Evolutionary conservation across 306 rosid species (phyloP).

Genomic region (Oxytropis ochrocephala): DNA sequence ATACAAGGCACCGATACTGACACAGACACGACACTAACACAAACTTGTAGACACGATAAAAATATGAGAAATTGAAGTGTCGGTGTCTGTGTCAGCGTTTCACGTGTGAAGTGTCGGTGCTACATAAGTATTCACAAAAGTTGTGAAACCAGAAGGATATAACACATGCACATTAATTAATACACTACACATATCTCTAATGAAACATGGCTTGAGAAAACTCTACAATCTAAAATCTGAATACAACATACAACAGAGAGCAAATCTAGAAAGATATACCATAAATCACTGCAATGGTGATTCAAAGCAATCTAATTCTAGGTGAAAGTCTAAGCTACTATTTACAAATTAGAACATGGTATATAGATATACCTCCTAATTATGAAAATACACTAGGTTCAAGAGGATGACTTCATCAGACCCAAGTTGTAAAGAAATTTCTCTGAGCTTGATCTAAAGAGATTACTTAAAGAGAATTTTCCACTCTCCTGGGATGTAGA

Average conservation of each 20-base stretch:
- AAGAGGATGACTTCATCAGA: conserved; percentile 68
- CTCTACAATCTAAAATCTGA: conserved; percentile 30
- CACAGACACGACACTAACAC: too few relatives aligned
- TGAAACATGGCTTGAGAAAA: conserved; percentile 15
- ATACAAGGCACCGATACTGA: too few relatives aligned
- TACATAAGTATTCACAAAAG: too few relatives aligned
- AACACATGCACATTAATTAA: neutral
- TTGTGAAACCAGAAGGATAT: neutral
- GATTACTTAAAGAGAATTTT: conserved; percentile 57
- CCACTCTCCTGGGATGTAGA: conserved; percentile 53
- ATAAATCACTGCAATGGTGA: conserved; percentile 8
- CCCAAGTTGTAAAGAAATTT: conserved; percentile 88
- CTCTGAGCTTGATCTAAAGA: conserved; percentile 78
- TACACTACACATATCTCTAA: neutral
- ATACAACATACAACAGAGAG: conserved; percentile 15
- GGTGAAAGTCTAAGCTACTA: conserved; percentile 23
- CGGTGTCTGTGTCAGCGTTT: too few relatives aligned
- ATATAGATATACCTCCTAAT: neutral
- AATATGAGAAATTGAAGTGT: too few relatives aligned
- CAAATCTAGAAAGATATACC: conserved; percentile 31
- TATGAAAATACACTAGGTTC: conserved; percentile 22
- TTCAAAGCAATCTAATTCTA: conserved; percentile 31
- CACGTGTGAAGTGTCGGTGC: too few relatives aligned
- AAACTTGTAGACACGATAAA: too few relatives aligned
- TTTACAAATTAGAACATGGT: conserved; percentile 29